A percentile compares a stretch with the other conserved stretches of the same genome.
Conservation (phyloP, 768 basidiomycete genomes). For the Trichaptum fuscoviolaceum region DNA sequence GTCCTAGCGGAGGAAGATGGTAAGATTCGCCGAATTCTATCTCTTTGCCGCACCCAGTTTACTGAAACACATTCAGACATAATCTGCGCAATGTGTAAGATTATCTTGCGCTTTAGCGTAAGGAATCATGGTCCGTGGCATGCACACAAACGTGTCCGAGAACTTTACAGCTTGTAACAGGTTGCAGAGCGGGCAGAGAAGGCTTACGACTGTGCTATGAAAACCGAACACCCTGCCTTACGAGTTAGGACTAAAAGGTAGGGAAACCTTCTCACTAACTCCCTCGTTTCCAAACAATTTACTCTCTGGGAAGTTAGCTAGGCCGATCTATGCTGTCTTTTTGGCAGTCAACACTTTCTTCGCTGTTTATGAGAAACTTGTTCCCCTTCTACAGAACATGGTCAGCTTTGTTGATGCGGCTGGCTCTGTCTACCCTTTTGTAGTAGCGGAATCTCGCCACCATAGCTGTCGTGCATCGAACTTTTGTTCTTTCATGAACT, state of each 20-base stretch:
- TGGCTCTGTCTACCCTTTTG: no score
- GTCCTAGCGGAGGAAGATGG: conserved; percentile 93
- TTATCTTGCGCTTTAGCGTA: conserved; percentile 59
- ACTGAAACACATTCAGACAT: conserved; percentile 58
- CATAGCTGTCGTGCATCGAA: no score
- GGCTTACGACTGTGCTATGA: conserved; percentile 72
- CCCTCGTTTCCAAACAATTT: conserved; percentile 51
- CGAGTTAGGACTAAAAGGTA: not conserved
- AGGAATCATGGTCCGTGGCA: conserved; percentile 68
- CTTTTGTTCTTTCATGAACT: no score
- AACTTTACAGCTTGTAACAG: conserved; percentile 83
- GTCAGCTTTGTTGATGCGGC: no score
- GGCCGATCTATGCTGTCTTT: conserved; percentile 84
- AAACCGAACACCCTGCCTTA: conserved; percentile 43
- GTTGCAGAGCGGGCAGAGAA: conserved; percentile 76
- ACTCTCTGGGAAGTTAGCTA: conserved; percentile 74
- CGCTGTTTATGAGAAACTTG: conserved; percentile 75
- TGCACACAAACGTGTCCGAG: conserved; percentile 73
- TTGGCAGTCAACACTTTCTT: conserved; percentile 87
- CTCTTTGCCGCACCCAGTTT: not conserved
- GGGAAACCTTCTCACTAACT: conserved; percentile 3
- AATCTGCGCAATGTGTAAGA: conserved; percentile 75
- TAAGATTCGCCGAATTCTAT: conserved; percentile 27
- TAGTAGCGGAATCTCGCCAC: no score
- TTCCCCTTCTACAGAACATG: no score